phyloP scores from a whole-genome alignment of 2,329 filamentous ascomycete species.

The Chaetomiaceae sp. region DNA sequence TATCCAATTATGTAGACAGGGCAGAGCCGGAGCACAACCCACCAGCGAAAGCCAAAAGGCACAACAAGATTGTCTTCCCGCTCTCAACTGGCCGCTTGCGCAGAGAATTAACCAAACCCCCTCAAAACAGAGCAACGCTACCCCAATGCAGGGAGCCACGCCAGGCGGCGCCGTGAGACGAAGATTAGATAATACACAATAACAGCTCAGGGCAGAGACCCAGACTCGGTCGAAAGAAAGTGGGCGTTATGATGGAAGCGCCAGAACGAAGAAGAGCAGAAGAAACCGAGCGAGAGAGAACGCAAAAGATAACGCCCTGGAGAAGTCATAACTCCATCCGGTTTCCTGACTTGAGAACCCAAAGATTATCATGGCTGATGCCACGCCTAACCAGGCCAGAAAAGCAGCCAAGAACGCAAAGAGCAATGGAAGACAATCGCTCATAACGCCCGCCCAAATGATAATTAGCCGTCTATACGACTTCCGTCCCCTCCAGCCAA shows the following conservation, averaged over 20 bases:
- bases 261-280: not conserved
- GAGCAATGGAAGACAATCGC: not conserved
- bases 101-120: not conserved
- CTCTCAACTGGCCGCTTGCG: no score
- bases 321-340: not conserved
- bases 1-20: no score
- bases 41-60: no score
- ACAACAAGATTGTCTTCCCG: no score
- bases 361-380: no score
- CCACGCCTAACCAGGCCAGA: not conserved
- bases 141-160: conserved; percentile 15
- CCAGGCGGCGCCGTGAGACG: conserved; percentile 12
- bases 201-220: no score
- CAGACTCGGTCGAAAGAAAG: not conserved
- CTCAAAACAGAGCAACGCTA: conserved; percentile 1
- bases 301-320: not conserved
- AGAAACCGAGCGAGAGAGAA: not conserved
- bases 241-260: not conserved
- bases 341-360: no score
- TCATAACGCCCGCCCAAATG: not conserved
- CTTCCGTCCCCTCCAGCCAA: not conserved
- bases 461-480: not conserved
- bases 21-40: no score
- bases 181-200: conserved; percentile 18
- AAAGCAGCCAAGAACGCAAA: not conserved